Evolutionary conservation across 78 protist genomes (phyloP), one percentile per base, ranked within the genome.

Genomic region (Dictyostelium brefeldianum): DNA sequence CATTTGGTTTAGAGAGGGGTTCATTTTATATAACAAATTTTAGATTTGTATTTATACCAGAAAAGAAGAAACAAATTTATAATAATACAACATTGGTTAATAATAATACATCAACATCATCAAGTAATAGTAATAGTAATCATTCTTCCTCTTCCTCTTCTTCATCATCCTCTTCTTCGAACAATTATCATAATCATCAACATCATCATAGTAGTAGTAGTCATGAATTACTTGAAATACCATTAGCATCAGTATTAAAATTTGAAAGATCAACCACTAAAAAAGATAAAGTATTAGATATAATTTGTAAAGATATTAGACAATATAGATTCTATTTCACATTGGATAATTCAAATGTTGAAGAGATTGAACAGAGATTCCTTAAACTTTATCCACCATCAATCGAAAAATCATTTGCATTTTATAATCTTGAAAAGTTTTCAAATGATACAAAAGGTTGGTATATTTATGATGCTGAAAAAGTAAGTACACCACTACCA

Each of bases 401-500:
- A 12, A 77, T 48, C 5, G 93, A 87, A 10, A 87, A 78, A 22
- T 43, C 80, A 5, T 87, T 77, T 87, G 83, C 93, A 47, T 87
- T 77, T 74, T 87, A 29, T 29, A 87, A 87, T 51, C n/a, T 15
- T 20, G 85, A 87, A 7, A 75, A 43, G 22, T 87, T 43, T 65
- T 50, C 78, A 8, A 3, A 48, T 48, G 59, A 87, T 48, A 77
- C 84, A n/a, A 87, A 87, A 65, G 93, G 93, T 25, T 74, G 85
- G 84, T 75, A 78, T 29, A 87, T 87, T 10, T 87, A 87, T 50
- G 93, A 87, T 87, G 85, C 93, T 17, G 84, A 75, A 18, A 80
- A 75, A 85, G 92, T 83, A 83, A n/a, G 64, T 67, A n/a, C n/a
- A n/a, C n/a, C n/a, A n/a, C n/a, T n/a, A n/a, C n/a, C n/a, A n/a